phyloP scores from a whole-genome alignment of 1,284 basidiomycete genomes.

The Violaceomyces palustris region DNA sequence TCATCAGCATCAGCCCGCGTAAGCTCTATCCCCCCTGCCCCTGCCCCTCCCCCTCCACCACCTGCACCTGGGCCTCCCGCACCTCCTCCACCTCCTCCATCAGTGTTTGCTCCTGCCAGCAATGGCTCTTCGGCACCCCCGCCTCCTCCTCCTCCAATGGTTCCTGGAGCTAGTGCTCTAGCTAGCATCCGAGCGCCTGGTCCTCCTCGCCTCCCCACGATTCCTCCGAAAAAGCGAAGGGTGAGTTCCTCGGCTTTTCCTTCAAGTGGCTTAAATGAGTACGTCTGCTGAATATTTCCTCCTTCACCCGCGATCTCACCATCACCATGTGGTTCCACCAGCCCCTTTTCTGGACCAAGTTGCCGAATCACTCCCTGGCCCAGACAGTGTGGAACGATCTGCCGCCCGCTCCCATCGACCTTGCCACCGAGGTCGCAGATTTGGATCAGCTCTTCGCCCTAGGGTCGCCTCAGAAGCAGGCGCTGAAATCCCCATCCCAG shows the following conservation, averaged over 20 bases:
- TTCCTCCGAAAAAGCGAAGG: slow-evolving; percentile 61
- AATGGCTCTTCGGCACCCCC: slow-evolving; percentile 2
- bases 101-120: not conserved
- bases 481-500: slow-evolving; percentile 10
- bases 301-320: too few relatives aligned
- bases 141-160: too few relatives aligned
- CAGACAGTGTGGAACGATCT: slow-evolving; percentile 71
- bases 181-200: slow-evolving; percentile 7
- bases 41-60: slow-evolving; percentile 13
- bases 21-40: too few relatives aligned
- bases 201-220: slow-evolving; percentile 11
- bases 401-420: slow-evolving; percentile 54
- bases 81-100: slow-evolving; percentile 12
- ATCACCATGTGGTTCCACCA: too few relatives aligned
- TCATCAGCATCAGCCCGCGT: too few relatives aligned
- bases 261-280: too few relatives aligned
- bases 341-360: slow-evolving; percentile 86
- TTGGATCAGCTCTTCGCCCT: slow-evolving; percentile 70
- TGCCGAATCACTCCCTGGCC: slow-evolving; percentile 57
- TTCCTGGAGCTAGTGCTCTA: too few relatives aligned
- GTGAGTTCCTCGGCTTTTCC: too few relatives aligned
- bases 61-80: slow-evolving; percentile 9
- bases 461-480: slow-evolving; percentile 14
- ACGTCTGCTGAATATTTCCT: too few relatives aligned
- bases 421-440: slow-evolving; percentile 51